Base-by-base conservation (phyloP, 345 rosid species). In the Cardamine occulta region DNA sequence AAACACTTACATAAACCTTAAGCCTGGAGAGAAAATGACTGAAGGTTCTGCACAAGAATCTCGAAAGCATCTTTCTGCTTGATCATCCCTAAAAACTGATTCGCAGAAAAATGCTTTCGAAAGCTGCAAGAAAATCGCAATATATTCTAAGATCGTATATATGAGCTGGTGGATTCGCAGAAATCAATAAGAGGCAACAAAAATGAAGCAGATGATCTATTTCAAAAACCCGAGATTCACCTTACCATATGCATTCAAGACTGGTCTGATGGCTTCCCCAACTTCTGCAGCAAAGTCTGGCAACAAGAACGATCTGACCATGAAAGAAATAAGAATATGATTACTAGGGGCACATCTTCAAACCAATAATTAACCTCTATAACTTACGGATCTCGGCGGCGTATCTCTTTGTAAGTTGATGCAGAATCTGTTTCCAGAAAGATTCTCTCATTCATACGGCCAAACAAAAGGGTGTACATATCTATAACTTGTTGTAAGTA, bases 401-500 rank as follows among this genome's bases (percentile, higher is more conserved):
- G 83, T 81, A 94, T 91, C 82, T 94, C 96, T 86, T 90, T 91
- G 72, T 82, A 55, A 37, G 98, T 82, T 72, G 95, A 63, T 53
- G 97, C 98, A 70, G 95, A 82, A 81, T 86, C 97, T 48, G 97
- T 94, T 86, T 94, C 97, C 73, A 84, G 87, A 75, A 88, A 88
- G 49, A 95, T 77, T n/a, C 80, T 82, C 69, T 95, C 99, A 71
- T 91, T 83, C 60, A 87, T 79, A 83, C 97, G 92, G 93, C 74
- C 80, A 76, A 68, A 75, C 61, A 62, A 39, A 82, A 67, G 75
- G 65, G 48, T 29, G n/a, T 63, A 49, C 12, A 40, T 11, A 29
- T 31, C n/a, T 52, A 40, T 75, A 23, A 53, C 42, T 40, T 40
- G 42, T 21, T 40, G 21, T 11, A 15, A 32, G 63, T 6, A 68